A percentile compares a stretch with the other conserved stretches of the same genome.
Conservation (phyloP, 2,329 filamentous ascomycete genomes). For the Fusarium oligoseptatum region DNA sequence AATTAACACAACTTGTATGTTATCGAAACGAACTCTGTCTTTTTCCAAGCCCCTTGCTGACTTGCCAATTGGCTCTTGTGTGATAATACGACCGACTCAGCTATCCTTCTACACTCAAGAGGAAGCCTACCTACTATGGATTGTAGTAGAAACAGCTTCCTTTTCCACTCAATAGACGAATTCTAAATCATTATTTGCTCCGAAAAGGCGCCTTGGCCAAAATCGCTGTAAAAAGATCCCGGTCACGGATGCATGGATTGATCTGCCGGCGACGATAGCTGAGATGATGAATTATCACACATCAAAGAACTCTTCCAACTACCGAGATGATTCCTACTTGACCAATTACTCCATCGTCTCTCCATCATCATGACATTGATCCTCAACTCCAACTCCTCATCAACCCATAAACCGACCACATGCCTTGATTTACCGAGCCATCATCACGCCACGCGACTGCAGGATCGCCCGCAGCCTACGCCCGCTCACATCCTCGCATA, state of each 20-base stretch:
- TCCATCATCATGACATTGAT: not conserved
- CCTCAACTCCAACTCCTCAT: not conserved
- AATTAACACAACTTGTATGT: not conserved
- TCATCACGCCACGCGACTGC: conserved; percentile 13
- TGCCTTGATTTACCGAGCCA: conserved; percentile 11
- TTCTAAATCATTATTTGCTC: not conserved
- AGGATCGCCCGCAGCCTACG: not conserved
- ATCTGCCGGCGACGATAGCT: not conserved
- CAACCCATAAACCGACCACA: not conserved
- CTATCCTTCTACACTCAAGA: not conserved
- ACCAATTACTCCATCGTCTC: not conserved
- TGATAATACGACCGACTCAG: not conserved
- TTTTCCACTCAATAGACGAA: not conserved
- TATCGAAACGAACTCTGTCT: not conserved
- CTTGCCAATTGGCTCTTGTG: not conserved
- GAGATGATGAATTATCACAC: conserved; percentile 7
- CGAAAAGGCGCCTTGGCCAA: not conserved
- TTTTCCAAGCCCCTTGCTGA: not conserved
- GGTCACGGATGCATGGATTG: not conserved
- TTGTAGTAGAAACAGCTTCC: not conserved
- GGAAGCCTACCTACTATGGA: not conserved
- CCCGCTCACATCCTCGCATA: conserved; percentile 47
- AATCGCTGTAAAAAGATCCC: not conserved
- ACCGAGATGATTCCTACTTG: not conserved
- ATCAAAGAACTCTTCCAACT: not conserved